phyloP scores from a whole-genome alignment of 2,329 filamentous ascomycete genomes.

The Botrytis deweyae region DNA sequence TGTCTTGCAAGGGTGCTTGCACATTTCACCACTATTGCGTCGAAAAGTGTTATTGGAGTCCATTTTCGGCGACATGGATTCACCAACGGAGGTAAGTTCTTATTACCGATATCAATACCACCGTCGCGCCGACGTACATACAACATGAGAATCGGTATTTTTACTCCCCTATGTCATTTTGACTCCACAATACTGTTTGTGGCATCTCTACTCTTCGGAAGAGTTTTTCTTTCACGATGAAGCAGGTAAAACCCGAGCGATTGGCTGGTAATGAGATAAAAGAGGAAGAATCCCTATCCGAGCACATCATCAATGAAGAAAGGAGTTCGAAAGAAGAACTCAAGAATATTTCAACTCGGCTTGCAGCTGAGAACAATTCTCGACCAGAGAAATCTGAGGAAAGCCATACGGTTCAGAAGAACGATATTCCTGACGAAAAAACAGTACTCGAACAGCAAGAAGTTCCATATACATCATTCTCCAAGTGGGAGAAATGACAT shows the following conservation, averaged over 20 bases:
- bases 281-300: not conserved
- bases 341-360: not conserved
- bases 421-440: not conserved
- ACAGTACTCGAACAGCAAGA: not conserved
- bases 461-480: conserved; percentile 36
- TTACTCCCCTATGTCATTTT: not conserved
- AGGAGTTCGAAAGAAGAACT: not conserved
- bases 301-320: not conserved
- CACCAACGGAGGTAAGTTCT: not conserved
- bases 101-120: not conserved
- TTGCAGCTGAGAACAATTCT: not conserved
- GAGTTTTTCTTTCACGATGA: not conserved
- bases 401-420: not conserved
- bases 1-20: too few relatives aligned
- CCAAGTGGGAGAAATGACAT: conserved; percentile 42
- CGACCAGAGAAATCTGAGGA: not conserved
- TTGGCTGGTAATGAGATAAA: not conserved
- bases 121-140: not conserved
- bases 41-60: too few relatives aligned
- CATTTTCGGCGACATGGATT: not conserved
- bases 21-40: too few relatives aligned
- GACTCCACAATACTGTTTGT: too few relatives aligned
- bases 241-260: not conserved
- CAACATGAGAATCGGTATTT: not conserved
- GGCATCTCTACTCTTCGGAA: too few relatives aligned